These are phyloP conservation scores for Apiotrichum gracile DNA, from an alignment of 1,284 basidiomycete genomes.

Conservation along the genomic window DNA sequence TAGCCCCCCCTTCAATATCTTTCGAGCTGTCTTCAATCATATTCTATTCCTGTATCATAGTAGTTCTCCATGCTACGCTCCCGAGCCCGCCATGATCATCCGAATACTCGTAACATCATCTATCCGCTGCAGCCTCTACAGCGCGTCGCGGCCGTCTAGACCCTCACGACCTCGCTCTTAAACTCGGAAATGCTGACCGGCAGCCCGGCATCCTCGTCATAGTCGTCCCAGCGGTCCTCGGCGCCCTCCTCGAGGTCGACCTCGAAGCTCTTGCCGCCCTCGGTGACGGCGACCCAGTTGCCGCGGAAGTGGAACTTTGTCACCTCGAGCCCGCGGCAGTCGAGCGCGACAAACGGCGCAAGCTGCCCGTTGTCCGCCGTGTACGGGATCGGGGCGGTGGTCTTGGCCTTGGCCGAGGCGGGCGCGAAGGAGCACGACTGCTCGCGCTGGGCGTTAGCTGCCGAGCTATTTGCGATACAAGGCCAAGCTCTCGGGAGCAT, in stretches of 20 bases:
- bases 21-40: no score
- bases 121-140: not conserved
- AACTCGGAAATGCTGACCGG: conserved; percentile 42
- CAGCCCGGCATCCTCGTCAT: conserved; percentile 39
- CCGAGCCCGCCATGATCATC: no score
- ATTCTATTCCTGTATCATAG: no score
- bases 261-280: conserved; percentile 32
- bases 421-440: conserved; percentile 44
- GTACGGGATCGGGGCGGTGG: conserved; percentile 32
- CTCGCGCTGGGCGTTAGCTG: conserved; percentile 33
- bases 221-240: conserved; percentile 47
- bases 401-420: conserved; percentile 29
- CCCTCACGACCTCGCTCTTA: conserved; percentile 31
- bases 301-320: conserved; percentile 41
- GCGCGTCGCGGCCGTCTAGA: conserved; percentile 6
- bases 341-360: conserved; percentile 40
- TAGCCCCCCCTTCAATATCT: no score
- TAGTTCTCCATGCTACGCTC: no score
- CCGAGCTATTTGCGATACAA: not conserved
- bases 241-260: conserved; percentile 41
- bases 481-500: no score
- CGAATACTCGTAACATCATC: no score
- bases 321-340: conserved; percentile 47
- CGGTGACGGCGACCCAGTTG: conserved; percentile 26
- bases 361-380: conserved; percentile 19